These are phyloP conservation scores for Comarum palustre DNA, from an alignment of 306 rosid genomes.

Conservation along the genomic window DNA sequence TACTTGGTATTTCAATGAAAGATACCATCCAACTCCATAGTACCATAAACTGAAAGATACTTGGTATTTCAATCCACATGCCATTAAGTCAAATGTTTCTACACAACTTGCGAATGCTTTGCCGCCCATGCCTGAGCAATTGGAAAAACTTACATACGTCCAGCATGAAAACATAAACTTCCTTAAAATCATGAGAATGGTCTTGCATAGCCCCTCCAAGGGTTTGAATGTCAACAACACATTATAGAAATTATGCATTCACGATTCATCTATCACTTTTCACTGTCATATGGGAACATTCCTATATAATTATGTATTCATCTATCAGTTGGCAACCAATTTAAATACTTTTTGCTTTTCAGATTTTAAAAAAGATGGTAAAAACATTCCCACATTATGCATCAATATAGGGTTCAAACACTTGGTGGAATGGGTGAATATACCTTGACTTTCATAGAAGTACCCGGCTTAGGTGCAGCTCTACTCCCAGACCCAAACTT, in stretches of 20 bases:
- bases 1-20: background rate
- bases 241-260: background rate
- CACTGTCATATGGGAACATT: background rate
- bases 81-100: background rate
- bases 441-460: constrained; percentile 52
- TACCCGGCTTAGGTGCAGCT: constrained; percentile 28
- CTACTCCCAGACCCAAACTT: constrained; percentile 52
- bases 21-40: background rate
- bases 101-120: background rate
- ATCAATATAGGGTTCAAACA: background rate
- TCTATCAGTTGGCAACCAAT: background rate
- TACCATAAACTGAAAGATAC: background rate
- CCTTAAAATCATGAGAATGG: background rate
- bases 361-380: no score
- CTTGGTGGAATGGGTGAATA: constrained; percentile 15
- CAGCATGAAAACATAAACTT: background rate
- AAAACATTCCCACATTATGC: no score
- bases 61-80: background rate
- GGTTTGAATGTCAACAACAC: background rate
- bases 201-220: background rate
- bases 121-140: background rate
- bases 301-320: background rate
- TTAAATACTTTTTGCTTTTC: background rate
- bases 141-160: background rate
- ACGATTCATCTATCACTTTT: background rate